phyloP scores from a whole-genome alignment of 768 basidiomycete genomes.

The Kwoniella europaea region DNA sequence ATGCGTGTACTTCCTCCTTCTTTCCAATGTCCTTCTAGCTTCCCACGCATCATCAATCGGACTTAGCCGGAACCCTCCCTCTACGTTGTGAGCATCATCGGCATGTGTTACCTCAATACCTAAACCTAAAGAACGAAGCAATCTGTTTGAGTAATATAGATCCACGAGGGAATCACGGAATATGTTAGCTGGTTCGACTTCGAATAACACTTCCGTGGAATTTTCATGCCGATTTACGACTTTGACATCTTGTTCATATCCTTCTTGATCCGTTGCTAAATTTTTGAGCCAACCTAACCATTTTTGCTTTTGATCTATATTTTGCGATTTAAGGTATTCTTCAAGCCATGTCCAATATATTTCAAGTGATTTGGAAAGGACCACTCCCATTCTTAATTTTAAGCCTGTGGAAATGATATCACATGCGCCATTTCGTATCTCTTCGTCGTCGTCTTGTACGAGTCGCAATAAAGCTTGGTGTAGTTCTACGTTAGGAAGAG shows the following conservation, averaged over 20 bases:
- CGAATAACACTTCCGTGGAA: constrained; percentile 47
- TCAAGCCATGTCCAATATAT: constrained; percentile 42
- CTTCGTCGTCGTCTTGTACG: constrained; percentile 54
- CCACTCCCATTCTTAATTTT: constrained; percentile 8
- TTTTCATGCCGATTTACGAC: not conserved
- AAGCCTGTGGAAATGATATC: constrained; percentile 35
- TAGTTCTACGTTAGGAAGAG: not conserved
- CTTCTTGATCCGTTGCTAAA: constrained; percentile 14
- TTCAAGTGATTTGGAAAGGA: constrained; percentile 35
- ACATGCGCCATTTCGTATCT: constrained; percentile 38
- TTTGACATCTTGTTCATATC: constrained; percentile 12
- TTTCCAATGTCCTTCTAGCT: constrained; percentile 17
- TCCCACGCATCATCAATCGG: constrained; percentile 38
- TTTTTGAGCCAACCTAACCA: constrained; percentile 17
- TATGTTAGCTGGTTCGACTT: constrained; percentile 53
- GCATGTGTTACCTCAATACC: not conserved
- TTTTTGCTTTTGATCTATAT: constrained; percentile 4
- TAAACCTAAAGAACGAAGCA: not conserved
- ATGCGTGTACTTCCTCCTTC: constrained; percentile 15
- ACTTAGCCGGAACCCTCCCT: constrained; percentile 2
- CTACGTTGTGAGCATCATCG: not conserved
- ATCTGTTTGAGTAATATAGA: constrained; percentile 20
- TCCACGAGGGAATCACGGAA: constrained; percentile 49
- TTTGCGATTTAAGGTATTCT: constrained; percentile 7
- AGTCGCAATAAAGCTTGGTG: constrained; percentile 37